Percentiles rank a stretch among this genome's conserved stretches.
These are phyloP conservation scores for Backusella westeae DNA, from an alignment of 192 early-diverging fungal species.

Conservation along the genomic window DNA sequence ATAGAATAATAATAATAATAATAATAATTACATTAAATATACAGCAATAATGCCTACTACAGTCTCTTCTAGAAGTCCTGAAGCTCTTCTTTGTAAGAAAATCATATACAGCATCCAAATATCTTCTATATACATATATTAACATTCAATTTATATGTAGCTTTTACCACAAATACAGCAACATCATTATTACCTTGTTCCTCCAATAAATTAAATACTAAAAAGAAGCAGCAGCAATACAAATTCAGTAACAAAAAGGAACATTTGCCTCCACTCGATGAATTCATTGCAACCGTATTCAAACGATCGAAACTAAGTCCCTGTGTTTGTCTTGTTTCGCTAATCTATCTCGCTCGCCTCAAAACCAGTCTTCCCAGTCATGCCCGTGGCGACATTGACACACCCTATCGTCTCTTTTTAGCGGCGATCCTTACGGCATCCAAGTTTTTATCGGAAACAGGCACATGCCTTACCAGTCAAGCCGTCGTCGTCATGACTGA, in stretches of 20 bases:
- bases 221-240: neutral
- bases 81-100: constrained; percentile 34
- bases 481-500: constrained; percentile 42
- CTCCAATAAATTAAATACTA: constrained; percentile 14
- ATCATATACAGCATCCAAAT: neutral
- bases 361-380: constrained; percentile 55
- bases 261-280: constrained; percentile 28
- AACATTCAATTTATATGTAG: constrained; percentile 7
- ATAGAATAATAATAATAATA: neutral
- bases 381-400: constrained; percentile 67
- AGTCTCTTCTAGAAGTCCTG: constrained; percentile 33
- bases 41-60: constrained; percentile 14
- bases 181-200: constrained; percentile 33
- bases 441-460: constrained; percentile 58
- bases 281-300: constrained; percentile 38
- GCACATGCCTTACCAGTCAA: constrained; percentile 37
- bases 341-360: constrained; percentile 69
- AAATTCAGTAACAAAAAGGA: constrained; percentile 2
- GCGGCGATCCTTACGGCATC: constrained; percentile 65
- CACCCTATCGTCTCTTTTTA: constrained; percentile 71
- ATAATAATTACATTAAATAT: neutral
- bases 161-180: constrained; percentile 32
- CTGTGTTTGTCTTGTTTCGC: constrained; percentile 48
- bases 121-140: neutral
- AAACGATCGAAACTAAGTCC: constrained; percentile 26